phyloP scores from a whole-genome alignment of 169 alveolate genomes.

The Plasmodium relictum region DNA sequence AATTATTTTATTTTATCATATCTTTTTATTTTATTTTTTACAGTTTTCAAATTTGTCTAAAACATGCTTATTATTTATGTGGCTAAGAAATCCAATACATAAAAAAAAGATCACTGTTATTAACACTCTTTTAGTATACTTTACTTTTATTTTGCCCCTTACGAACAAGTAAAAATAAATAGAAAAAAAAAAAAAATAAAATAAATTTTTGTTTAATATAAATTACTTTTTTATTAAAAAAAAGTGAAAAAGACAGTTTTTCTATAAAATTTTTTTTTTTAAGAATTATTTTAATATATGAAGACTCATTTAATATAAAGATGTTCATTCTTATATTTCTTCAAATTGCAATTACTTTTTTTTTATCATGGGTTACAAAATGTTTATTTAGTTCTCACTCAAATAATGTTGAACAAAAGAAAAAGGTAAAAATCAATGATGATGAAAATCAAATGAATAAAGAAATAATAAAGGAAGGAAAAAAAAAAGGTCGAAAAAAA shows the following conservation, averaged over 20 bases:
- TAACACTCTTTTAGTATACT: conserved; percentile 35
- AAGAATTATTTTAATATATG: conserved; percentile 49
- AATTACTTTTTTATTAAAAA: background rate
- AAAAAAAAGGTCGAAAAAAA: conserved; percentile 27
- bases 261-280: background rate
- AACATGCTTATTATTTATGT: conserved; percentile 46
- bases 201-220: background rate
- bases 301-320: conserved; percentile 24
- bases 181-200: conserved; percentile 2
- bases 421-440: background rate
- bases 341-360: conserved; percentile 4
- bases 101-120: conserved; percentile 45
- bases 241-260: too few species aligned
- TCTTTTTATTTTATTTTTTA: background rate
- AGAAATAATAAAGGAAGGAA: conserved; percentile 22
- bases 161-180: conserved; percentile 30
- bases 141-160: conserved; percentile 64
- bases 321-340: conserved; percentile 26
- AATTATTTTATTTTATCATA: background rate
- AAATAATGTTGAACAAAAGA: conserved; percentile 6
- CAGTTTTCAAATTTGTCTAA: conserved; percentile 52
- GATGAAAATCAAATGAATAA: conserved; percentile 21
- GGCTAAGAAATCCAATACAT: conserved; percentile 22
- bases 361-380: conserved; percentile 28
- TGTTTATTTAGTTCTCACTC: conserved; percentile 25